phyloP scores from a whole-genome alignment of 1,284 basidiomycete genomes.

The Schizophyllum commune region DNA sequence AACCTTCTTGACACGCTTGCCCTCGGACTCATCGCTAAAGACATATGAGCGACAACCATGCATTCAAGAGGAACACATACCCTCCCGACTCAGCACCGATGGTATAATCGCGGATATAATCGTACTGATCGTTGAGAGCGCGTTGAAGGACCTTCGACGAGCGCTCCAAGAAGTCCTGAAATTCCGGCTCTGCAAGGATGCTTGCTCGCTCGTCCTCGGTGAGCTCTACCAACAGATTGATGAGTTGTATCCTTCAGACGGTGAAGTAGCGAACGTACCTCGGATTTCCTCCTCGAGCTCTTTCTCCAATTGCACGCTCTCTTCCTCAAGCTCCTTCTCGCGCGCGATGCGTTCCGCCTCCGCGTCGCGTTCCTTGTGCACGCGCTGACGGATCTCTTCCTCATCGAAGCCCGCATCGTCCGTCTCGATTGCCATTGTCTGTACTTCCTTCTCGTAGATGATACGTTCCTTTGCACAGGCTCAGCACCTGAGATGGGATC shows the following conservation, averaged over 20 bases:
- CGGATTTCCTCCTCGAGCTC: constrained; percentile 80
- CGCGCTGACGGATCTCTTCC: constrained; percentile 66
- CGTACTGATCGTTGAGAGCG: constrained; percentile 94
- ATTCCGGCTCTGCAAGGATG: constrained; percentile 82
- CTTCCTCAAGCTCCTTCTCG: constrained; percentile 76
- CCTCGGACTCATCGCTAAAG: constrained; percentile 80
- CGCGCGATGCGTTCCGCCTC: constrained; percentile 56
- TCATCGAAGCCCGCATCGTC: constrained; percentile 42
- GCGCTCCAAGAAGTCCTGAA: constrained; percentile 88
- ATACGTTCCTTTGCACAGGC: constrained; percentile 64
- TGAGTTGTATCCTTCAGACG: constrained; percentile 1
- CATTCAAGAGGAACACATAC: constrained; percentile 31
- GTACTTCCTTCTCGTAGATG: constrained; percentile 91
- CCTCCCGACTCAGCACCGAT: constrained; percentile 70
- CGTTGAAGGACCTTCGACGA: constrained; percentile 95
- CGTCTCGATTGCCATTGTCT: constrained; percentile 67
- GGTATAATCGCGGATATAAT: constrained; percentile 94
- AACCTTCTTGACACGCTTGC: constrained; percentile 78
- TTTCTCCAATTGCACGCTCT: constrained; percentile 69
- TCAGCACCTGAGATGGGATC: neutral
- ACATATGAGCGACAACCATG: constrained; percentile 2
- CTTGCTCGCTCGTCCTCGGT: constrained; percentile 77
- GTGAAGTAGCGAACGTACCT: constrained; percentile 32
- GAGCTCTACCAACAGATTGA: constrained; percentile 53
- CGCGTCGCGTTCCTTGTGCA: constrained; percentile 31